phyloP scores from a whole-genome alignment of 257 asterid species.

The Solanum chilense region DNA sequence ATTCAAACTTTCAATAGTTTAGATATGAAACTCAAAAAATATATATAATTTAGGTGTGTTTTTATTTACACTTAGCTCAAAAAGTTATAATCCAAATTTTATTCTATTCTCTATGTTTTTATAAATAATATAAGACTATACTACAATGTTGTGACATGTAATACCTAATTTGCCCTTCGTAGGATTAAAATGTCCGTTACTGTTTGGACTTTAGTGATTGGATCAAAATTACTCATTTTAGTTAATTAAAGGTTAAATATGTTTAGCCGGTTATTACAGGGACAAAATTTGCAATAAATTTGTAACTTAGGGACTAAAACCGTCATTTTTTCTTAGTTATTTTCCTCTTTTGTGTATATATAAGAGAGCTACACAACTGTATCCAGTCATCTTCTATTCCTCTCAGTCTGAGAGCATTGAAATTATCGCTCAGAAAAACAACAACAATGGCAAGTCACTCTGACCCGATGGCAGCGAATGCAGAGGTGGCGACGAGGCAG shows the following conservation, averaged over 20 bases:
- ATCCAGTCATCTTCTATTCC: accelerated
- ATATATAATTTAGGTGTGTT: too few species aligned
- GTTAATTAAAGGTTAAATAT: not conserved
- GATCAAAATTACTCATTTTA: not conserved
- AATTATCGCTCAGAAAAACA: not conserved
- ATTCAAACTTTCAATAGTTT: too few species aligned
- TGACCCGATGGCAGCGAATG: constrained; percentile 10
- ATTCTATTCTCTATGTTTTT: not conserved
- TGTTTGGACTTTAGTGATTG: not conserved
- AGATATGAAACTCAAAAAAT: too few species aligned
- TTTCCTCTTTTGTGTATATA: not conserved
- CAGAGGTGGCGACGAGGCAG: too few species aligned
- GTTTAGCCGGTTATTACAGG: not conserved
- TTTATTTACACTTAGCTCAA: too few species aligned
- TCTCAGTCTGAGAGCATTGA: not conserved
- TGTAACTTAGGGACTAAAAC: not conserved
- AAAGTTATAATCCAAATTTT: not conserved
- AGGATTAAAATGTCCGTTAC: not conserved
- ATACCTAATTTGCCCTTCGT: not conserved
- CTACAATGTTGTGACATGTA: not conserved
- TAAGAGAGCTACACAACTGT: not conserved
- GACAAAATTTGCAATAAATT: not conserved
- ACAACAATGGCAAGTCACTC: constrained; percentile 46
- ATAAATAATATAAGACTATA: not conserved
- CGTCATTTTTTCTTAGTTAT: too few species aligned